Base-by-base conservation (phyloP, 306 rosid species). In the Ceratonia siliqua region DNA sequence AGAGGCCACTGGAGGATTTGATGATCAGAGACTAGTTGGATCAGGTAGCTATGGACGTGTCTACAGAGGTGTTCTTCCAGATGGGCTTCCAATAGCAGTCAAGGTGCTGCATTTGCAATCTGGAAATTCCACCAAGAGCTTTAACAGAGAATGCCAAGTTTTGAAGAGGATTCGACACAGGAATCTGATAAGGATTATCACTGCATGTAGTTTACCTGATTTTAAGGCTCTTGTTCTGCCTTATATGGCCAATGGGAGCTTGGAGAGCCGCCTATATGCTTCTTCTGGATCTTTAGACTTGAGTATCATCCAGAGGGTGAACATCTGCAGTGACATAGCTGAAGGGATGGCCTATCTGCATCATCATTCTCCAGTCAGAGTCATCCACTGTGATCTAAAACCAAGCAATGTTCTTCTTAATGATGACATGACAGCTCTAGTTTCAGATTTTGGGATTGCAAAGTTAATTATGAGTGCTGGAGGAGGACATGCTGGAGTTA, bases 261-360 rank as follows among this genome's bases (percentile, higher is more conserved):
- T 90, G 82, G 91, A 90, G 21, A 70, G 78, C 66, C 39, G 83
- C 39, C 90, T 90, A 20, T 90, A 90, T 68, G 87, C 82, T 72
- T 78, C 78, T 17, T 71, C 77, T 2, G 74, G 88, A 46, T 79
- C 87, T 48, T 81, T 90, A 30, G 89, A 86, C 75, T 75, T 90
- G 83, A 85, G 76, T 74, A 82, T 88, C 50, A 30, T 81, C 48
- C 90, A 85, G 52, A 85, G 96, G 80, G 87, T 88, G 72, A 83
- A 88, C 27, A 88, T 91, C 74, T 91, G 93, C 82, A 87, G 91
- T 45, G 90, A 91, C 61, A 72, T 88, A 55, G 91, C 96, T n/a
- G 93, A 91, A 83, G 91, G 91, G 39, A 85, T 91, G 91, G 93
- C 91, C 57, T 91, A 88, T 78, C 82, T 91, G 45, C 94, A 91